phyloP scores from a whole-genome alignment of 202 grass and related monocot species.

The Musa balbisiana region DNA sequence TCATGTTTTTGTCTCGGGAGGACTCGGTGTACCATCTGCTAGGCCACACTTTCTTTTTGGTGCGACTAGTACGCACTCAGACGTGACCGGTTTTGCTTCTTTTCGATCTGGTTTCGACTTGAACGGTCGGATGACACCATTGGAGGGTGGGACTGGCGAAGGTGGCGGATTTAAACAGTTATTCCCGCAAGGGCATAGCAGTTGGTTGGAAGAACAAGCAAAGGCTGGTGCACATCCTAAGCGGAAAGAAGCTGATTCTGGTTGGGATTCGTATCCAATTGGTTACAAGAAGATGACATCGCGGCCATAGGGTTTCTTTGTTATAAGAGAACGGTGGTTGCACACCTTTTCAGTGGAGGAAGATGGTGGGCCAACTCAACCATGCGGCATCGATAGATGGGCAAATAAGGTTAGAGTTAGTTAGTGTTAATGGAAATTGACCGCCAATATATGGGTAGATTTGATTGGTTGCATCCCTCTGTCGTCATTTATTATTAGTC shows the following conservation, averaged over 20 bases:
- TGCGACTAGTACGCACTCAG: constrained; percentile 18
- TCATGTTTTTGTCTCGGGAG: constrained; percentile 23
- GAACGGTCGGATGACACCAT: constrained; percentile 26
- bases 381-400: no score
- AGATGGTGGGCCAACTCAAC: no score
- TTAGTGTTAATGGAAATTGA: no score
- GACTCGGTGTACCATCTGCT: not conserved
- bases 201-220: constrained; percentile 36
- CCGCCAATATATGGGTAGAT: no score
- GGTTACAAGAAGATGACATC: constrained; percentile 21
- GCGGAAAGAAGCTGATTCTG: constrained; percentile 56
- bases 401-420: no score
- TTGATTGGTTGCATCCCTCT: no score
- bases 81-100: constrained; percentile 29
- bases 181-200: constrained; percentile 35
- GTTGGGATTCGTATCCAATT: constrained; percentile 37
- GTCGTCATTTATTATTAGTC: no score
- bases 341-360: no score
- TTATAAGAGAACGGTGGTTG: no score
- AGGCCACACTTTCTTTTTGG: constrained; percentile 24
- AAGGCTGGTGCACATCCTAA: constrained; percentile 42
- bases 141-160: constrained; percentile 23
- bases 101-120: constrained; percentile 43
- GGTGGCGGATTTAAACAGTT: constrained; percentile 30
- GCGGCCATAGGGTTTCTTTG: not conserved